A percentile compares a stretch with the other conserved stretches of the same genome.
These are phyloP conservation scores for Globisporangium parvum DNA, from an alignment of 352 stramenopile species.

Conservation along the genomic window DNA sequence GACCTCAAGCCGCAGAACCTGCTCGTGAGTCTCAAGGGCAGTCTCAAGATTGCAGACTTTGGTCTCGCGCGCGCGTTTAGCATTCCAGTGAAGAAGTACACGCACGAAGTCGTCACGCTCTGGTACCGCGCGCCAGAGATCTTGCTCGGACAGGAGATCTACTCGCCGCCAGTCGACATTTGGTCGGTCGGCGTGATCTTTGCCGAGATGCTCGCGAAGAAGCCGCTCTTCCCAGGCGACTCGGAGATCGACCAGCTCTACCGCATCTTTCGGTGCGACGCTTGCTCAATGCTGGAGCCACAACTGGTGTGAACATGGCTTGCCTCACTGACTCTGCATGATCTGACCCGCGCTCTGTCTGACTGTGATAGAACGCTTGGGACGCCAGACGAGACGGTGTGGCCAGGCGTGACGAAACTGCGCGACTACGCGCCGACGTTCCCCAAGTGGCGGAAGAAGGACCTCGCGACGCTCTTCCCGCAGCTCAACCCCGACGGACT, in stretches of 20 bases:
- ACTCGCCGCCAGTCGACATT: slow-evolving; percentile 83
- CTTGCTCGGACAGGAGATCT: slow-evolving; percentile 91
- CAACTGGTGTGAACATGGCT: neutral
- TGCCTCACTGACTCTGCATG: neutral
- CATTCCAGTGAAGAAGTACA: slow-evolving; percentile 96
- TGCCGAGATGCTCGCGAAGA: slow-evolving; percentile 80
- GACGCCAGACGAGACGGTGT: slow-evolving; percentile 94
- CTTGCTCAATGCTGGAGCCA: neutral
- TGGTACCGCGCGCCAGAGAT: slow-evolving; percentile 99
- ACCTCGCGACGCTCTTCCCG: slow-evolving; percentile 59
- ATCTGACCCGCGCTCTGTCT: neutral
- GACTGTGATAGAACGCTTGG: slow-evolving; percentile 85
- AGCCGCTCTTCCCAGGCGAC: slow-evolving; percentile 75
- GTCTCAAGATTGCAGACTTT: slow-evolving; percentile 98
- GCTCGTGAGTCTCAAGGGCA: slow-evolving; percentile 91
- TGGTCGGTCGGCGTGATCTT: slow-evolving; percentile 87
- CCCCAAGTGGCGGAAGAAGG: slow-evolving; percentile 93
- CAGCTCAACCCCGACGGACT: slow-evolving; percentile 50
- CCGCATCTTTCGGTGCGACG: slow-evolving; percentile 73
- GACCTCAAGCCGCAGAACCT: slow-evolving; percentile 99
- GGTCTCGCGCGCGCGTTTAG: slow-evolving; percentile 96
- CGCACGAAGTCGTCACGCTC: slow-evolving; percentile 98
- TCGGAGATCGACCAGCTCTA: slow-evolving; percentile 88
- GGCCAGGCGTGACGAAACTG: slow-evolving; percentile 94
- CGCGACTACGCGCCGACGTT: slow-evolving; percentile 95